A percentile compares a stretch with the other conserved stretches of the same genome.
phyloP scores from a whole-genome alignment of 1,284 basidiomycete species.

The Taiwanofungus camphoratus region DNA sequence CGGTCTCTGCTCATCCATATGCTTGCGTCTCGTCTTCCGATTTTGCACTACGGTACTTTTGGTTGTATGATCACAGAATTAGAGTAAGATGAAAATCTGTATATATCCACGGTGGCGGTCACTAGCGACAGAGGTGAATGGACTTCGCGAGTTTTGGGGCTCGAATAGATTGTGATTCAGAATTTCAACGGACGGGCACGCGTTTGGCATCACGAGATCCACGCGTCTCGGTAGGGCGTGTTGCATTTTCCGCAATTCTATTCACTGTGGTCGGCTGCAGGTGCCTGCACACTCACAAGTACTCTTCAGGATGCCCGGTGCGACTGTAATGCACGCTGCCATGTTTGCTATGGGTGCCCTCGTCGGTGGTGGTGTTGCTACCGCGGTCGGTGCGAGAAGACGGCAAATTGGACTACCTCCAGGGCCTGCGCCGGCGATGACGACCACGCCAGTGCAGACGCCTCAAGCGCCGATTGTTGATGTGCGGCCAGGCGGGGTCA shows the following conservation, averaged over 20 bases:
- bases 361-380: constrained; percentile 62
- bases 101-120: constrained; percentile 8
- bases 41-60: constrained; percentile 10
- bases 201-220: no score
- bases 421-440: constrained; percentile 6
- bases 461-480: constrained; percentile 21
- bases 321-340: constrained; percentile 53
- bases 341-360: constrained; percentile 68
- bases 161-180: no score
- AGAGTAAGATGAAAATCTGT: constrained; percentile 6
- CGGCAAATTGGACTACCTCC: constrained; percentile 11
- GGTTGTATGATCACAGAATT: constrained; percentile 15
- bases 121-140: no score
- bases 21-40: constrained; percentile 13
- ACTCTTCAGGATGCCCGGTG: constrained; percentile 37
- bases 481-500: constrained; percentile 17
- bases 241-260: no score
- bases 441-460: not conserved
- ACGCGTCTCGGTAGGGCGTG: no score
- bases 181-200: no score
- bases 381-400: constrained; percentile 29
- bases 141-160: no score
- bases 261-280: no score
- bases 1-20: constrained; percentile 12
- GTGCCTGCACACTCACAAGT: no score